These are phyloP conservation scores for Coprinellus aureogranulatus DNA, from an alignment of 768 basidiomycete species.

Conservation along the genomic window DNA sequence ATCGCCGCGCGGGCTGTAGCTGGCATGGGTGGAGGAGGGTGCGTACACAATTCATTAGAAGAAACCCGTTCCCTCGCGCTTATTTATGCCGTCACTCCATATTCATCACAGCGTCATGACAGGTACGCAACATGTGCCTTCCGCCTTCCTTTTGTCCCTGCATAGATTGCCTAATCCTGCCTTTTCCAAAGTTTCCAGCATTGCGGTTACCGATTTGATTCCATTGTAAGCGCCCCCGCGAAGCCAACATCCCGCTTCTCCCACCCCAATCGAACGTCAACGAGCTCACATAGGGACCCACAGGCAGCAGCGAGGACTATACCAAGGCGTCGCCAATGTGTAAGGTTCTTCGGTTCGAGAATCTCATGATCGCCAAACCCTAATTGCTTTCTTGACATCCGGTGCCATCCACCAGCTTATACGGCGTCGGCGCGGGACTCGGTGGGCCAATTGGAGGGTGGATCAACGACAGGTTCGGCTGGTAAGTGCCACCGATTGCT, in stretches of 20 bases:
- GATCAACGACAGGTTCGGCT: constrained; percentile 83
- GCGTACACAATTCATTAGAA: constrained; percentile 25
- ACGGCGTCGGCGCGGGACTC: constrained; percentile 77
- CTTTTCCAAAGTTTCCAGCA: constrained; percentile 64
- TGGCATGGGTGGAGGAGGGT: constrained; percentile 92
- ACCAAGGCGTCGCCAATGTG: constrained; percentile 91
- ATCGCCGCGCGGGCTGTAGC: constrained; percentile 82
- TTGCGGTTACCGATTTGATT: constrained; percentile 85
- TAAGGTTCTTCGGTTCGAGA: constrained; percentile 31
- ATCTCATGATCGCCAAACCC: background rate
- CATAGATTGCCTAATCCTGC: constrained; percentile 18
- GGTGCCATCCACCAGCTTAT: constrained; percentile 50
- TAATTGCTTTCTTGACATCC: no score
- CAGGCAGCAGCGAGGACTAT: constrained; percentile 83
- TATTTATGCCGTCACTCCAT: constrained; percentile 21
- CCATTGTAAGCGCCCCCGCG: constrained; percentile 60
- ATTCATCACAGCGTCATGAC: constrained; percentile 14
- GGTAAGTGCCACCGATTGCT: constrained; percentile 47
- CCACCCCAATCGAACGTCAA: no score
- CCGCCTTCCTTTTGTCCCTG: constrained; percentile 2
- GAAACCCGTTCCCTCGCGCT: no score
- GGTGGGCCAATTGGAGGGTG: constrained; percentile 82
- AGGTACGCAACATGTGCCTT: constrained; percentile 7
- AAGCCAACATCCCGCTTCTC: constrained; percentile 3
- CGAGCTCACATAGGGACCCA: background rate